Base-by-base conservation (phyloP, 2,329 filamentous ascomycete species). In the Hymenoscyphus salicellus region DNA sequence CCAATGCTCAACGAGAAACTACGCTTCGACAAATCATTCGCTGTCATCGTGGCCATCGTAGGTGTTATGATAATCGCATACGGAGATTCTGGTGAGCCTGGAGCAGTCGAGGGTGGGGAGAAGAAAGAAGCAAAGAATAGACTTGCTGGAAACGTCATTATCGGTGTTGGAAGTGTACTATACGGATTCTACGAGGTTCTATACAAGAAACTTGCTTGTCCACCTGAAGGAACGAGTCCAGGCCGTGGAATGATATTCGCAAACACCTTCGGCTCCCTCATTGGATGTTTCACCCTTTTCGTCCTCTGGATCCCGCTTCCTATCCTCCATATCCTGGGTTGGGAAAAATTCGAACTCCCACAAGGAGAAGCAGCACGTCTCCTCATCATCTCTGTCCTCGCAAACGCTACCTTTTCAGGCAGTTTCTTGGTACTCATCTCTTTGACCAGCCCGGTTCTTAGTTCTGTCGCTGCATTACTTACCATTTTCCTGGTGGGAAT, bases 121-220 rank as follows among this genome's bases (percentile, higher is more conserved):
- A 78, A 79, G 4, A 74, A 80, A n/a, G 83, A 85, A 64, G 86
- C 86, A 0, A 84, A 84, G 55, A 89, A 89, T 70, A 85, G 93
- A 20, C 84, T 93, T 14, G 76, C 94, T 0, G 95, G 95, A 6
- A 99, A 99, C 75, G 79, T 98, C 46, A 86, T 99, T 72, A 99
- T 99, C 72, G 94, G 94, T 41, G 78, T 92, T 28, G 95, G 95
- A 10, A 95, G 90, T 69, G 88, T 99, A 6, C 83, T 99, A 20
- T 99, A 99, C 77, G 95, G 95, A 0, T 88, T 99, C 58, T 99
- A 99, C 78, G 95, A 99, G 78, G 95, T 99, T 5, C 78, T 99
- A 46, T 99, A 99, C 81, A 99, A 99, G 82, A 88, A 89, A 65
- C 88, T 89, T 65, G 94, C 94, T 16, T 99, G 95, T 75, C 95